These are phyloP conservation scores for Naganishia albida DNA, from an alignment of 1,284 basidiomycete genomes.

Conservation along the genomic window DNA sequence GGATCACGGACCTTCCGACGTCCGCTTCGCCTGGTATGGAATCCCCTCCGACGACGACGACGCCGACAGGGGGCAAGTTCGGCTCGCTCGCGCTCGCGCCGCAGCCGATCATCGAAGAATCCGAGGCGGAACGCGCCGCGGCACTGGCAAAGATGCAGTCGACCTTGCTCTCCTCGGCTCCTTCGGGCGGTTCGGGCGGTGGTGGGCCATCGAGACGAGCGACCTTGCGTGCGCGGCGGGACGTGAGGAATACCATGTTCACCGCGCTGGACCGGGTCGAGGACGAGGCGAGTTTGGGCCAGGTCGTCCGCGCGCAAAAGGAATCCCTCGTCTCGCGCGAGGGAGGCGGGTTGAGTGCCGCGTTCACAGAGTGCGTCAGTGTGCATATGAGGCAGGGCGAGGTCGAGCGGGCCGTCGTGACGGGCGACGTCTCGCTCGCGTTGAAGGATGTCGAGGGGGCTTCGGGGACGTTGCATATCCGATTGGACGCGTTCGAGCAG, in stretches of 20 bases:
- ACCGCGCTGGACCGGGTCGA: conserved; percentile 32
- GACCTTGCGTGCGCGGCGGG: conserved; percentile 56
- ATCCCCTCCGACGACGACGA: conserved; percentile 23
- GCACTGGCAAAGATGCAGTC: conserved; percentile 58
- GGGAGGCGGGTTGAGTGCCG: conserved; percentile 50
- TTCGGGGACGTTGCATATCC: conserved; percentile 49
- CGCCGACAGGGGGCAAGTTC: background rate
- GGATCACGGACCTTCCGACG: conserved; percentile 8
- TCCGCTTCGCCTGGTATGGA: conserved; percentile 30
- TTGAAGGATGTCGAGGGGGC: conserved; percentile 35
- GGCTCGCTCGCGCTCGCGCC: conserved; percentile 52
- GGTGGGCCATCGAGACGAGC: conserved; percentile 46
- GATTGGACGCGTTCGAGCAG: conserved; percentile 55
- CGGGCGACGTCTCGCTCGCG: conserved; percentile 56
- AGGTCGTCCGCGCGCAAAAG: conserved; percentile 27
- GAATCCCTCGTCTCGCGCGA: conserved; percentile 36
- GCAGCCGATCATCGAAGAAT: conserved; percentile 56
- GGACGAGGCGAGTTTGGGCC: conserved; percentile 39
- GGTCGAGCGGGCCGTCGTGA: conserved; percentile 56
- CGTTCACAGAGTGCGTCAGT: conserved; percentile 58
- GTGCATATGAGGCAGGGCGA: conserved; percentile 54
- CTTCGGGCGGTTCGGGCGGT: conserved; percentile 37
- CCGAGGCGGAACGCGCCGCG: conserved; percentile 55
- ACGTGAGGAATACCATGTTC: conserved; percentile 56
- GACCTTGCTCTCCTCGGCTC: conserved; percentile 47